These are phyloP conservation scores for Cordyceps sp. DNA, from an alignment of 2,329 filamentous ascomycete species.

Conservation along the genomic window DNA sequence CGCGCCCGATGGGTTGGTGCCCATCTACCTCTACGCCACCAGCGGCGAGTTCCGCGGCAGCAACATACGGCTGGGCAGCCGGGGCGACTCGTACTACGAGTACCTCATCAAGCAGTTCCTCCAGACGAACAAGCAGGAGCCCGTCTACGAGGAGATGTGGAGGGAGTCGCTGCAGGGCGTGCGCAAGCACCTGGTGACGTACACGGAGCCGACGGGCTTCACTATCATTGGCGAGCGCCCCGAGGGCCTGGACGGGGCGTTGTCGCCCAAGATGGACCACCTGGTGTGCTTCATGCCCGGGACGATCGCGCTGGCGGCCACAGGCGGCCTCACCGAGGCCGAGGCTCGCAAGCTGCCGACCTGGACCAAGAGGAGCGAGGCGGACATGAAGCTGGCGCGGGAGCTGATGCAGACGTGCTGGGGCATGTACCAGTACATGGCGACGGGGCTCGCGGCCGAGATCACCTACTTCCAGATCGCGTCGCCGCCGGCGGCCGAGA, in stretches of 20 bases:
- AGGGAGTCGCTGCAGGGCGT: slow-evolving; percentile 69
- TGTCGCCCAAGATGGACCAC: slow-evolving; percentile 94
- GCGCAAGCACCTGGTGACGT: slow-evolving; percentile 82
- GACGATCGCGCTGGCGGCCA: slow-evolving; percentile 79
- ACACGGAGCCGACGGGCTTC: slow-evolving; percentile 62
- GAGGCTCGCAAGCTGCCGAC: slow-evolving; percentile 54
- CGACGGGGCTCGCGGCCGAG: slow-evolving; percentile 83
- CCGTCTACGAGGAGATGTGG: slow-evolving; percentile 86
- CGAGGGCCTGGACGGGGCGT: slow-evolving; percentile 43
- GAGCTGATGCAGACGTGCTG: slow-evolving; percentile 96
- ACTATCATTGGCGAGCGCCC: slow-evolving; percentile 86
- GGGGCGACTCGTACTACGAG: slow-evolving; percentile 96
- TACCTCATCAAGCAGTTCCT: slow-evolving; percentile 98
- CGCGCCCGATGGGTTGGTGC: slow-evolving; percentile 65
- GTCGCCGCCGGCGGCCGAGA: slow-evolving; percentile 44
- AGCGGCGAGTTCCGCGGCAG: slow-evolving; percentile 63
- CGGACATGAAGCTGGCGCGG: slow-evolving; percentile 71
- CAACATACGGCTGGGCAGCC: slow-evolving; percentile 82
- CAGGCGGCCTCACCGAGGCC: slow-evolving; percentile 57
- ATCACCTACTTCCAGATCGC: slow-evolving; percentile 81
- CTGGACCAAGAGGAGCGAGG: slow-evolving; percentile 69
- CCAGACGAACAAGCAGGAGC: slow-evolving; percentile 76
- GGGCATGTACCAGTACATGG: slow-evolving; percentile 87
- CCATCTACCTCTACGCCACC: slow-evolving; percentile 76
- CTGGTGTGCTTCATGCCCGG: slow-evolving; percentile 95